Percentiles rank a stretch among this genome's conserved stretches.
These are phyloP conservation scores for Boletus huronensis DNA, from an alignment of 768 basidiomycete genomes.

Conservation along the genomic window DNA sequence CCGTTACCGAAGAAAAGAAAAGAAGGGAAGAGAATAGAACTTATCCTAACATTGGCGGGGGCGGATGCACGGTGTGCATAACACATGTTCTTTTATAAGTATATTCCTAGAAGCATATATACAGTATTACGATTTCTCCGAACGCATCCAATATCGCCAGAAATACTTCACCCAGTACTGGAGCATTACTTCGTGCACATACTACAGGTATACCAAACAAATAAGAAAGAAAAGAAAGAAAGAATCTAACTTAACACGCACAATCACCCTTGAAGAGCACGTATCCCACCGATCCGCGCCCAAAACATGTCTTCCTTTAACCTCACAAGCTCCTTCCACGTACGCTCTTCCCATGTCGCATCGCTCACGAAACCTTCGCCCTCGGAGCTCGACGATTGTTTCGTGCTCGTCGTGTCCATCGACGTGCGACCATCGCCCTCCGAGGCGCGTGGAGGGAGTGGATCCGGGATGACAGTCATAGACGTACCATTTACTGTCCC, in stretches of 20 bases:
- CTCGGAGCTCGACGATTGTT: constrained; percentile 23
- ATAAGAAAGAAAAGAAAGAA: background rate
- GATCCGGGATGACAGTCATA: background rate
- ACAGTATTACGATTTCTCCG: background rate
- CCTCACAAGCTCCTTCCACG: constrained; percentile 74
- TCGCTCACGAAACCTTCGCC: constrained; percentile 55
- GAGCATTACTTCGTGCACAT: background rate
- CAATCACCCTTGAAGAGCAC: constrained; percentile 7
- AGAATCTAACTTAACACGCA: background rate
- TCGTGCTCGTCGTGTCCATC: constrained; percentile 23
- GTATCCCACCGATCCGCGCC: constrained; percentile 65
- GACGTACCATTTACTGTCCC: background rate
- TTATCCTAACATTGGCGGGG: no score
- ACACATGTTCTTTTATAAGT: background rate
- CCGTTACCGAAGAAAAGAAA: no score
- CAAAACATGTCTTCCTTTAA: constrained; percentile 85
- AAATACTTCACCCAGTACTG: background rate
- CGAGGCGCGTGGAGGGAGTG: background rate
- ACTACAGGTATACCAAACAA: background rate
- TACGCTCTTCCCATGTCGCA: constrained; percentile 79
- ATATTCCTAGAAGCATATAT: background rate
- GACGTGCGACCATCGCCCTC: constrained; percentile 14
- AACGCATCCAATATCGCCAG: background rate
- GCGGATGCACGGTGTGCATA: no score
- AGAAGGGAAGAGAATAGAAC: no score